phyloP scores from a whole-genome alignment of 2,329 filamentous ascomycete genomes.

The Pseudopithomyces maydicus region DNA sequence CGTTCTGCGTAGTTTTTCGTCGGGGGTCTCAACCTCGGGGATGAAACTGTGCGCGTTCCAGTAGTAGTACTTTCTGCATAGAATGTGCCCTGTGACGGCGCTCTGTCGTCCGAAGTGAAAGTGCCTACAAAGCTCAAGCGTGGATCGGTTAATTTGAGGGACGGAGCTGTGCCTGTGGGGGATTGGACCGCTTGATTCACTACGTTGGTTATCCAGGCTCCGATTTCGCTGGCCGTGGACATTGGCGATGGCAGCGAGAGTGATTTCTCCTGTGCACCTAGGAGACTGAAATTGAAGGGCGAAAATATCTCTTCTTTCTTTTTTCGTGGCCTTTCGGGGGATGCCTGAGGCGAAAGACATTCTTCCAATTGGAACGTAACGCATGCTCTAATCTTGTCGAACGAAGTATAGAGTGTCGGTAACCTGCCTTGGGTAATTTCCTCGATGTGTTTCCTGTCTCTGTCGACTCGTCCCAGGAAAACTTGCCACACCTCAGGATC shows the following conservation, averaged over 20 bases:
- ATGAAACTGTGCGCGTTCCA: constrained; percentile 19
- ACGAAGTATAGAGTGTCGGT: constrained; percentile 5
- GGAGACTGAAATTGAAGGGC: not conserved
- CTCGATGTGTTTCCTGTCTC: constrained; percentile 9
- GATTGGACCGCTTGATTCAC: constrained; percentile 19
- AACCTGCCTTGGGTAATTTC: constrained; percentile 6
- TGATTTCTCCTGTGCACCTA: constrained; percentile 8
- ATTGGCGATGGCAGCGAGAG: constrained; percentile 11
- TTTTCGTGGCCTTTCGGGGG: constrained; percentile 4
- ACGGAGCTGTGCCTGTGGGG: constrained; percentile 2
- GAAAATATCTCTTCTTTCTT: constrained; percentile 31
- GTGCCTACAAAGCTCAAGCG: constrained; percentile 18
- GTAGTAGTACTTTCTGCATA: constrained; percentile 35
- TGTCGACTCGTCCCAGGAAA: constrained; percentile 6
- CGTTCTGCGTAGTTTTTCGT: not conserved
- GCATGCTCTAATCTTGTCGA: constrained; percentile 12
- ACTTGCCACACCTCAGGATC: constrained; percentile 3
- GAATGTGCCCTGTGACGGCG: constrained; percentile 32
- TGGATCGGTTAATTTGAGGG: constrained; percentile 9
- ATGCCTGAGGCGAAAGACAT: not conserved
- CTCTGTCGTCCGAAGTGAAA: constrained; percentile 8
- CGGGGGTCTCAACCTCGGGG: not conserved
- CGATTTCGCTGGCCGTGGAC: constrained; percentile 24
- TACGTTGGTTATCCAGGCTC: constrained; percentile 36
- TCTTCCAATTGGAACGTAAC: constrained; percentile 7